phyloP scores from a whole-genome alignment of 192 early-diverging fungal genomes.

The Coemansia sp. region DNA sequence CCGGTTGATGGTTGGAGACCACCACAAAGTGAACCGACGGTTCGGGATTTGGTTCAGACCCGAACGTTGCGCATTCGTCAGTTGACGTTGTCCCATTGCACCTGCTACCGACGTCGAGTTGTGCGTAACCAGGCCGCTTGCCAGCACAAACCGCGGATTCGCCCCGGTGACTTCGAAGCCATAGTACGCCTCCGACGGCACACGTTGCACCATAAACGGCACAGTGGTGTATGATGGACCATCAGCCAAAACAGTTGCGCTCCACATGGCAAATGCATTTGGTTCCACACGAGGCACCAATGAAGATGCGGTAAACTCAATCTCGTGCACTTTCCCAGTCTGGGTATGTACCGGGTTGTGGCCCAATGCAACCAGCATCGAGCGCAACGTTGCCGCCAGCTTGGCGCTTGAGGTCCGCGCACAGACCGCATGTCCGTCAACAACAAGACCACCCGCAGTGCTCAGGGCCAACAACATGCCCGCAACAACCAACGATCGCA shows the following conservation, averaged over 20 bases:
- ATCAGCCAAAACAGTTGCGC: not conserved
- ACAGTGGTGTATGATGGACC: not conserved
- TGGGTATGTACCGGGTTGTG: not conserved
- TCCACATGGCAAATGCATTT: not conserved
- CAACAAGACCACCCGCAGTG: not conserved
- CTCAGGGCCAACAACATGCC: constrained; percentile 8
- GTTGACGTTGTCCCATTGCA: constrained; percentile 92
- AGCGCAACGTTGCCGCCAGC: not conserved
- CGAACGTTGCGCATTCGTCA: constrained; percentile 96
- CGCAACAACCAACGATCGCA: constrained; percentile 2
- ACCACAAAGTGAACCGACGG: constrained; percentile 99
- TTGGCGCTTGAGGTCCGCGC: not conserved
- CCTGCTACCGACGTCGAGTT: constrained; percentile 72
- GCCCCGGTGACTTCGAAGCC: constrained; percentile 27
- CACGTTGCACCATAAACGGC: constrained; percentile 25
- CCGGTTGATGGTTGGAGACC: constrained; percentile 98
- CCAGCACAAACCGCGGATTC: constrained; percentile 55
- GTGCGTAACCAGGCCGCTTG: constrained; percentile 49
- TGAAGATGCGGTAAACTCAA: not conserved
- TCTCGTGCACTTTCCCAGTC: not conserved
- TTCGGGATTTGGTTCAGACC: constrained; percentile 99
- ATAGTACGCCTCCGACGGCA: constrained; percentile 26
- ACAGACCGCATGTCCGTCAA: not conserved
- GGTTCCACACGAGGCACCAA: not conserved
- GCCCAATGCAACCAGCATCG: constrained; percentile 3